Evolutionary conservation across 2,329 filamentous ascomycete species (phyloP).

Genomic region (Penicillium sp.): DNA sequence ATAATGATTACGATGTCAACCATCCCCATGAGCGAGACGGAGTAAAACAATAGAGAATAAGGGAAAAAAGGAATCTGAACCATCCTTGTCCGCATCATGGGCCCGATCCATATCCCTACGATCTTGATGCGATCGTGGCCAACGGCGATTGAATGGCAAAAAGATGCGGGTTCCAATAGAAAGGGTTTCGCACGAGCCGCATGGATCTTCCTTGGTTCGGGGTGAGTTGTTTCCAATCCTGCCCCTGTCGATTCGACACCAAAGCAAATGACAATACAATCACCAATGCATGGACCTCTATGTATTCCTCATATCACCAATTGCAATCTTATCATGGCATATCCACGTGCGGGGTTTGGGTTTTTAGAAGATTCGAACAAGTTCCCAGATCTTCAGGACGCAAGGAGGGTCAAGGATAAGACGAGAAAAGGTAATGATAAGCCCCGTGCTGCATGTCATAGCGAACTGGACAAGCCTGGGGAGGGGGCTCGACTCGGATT

Average conservation of each 20-base stretch:
- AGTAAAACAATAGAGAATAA: neutral
- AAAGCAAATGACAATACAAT: neutral
- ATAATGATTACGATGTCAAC: slow-evolving; percentile 11
- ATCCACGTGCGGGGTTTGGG: slow-evolving; percentile 13
- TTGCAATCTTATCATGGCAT: slow-evolving; percentile 5
- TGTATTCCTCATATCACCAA: neutral
- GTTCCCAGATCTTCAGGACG: slow-evolving; percentile 8
- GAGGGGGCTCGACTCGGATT: neutral
- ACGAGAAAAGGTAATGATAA: slow-evolving; percentile 5
- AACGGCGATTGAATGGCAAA: neutral
- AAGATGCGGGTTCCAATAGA: neutral
- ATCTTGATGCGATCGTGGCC: neutral
- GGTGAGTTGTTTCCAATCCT: neutral
- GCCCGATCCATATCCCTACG: neutral
- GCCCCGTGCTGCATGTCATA: slow-evolving; percentile 26
- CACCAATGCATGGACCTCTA: slow-evolving; percentile 4
- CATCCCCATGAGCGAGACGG: neutral
- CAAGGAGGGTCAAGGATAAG: slow-evolving; percentile 19
- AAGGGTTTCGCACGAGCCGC: slow-evolving; percentile 6
- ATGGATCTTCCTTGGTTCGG: slow-evolving; percentile 5
- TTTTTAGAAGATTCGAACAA: neutral
- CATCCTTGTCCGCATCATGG: neutral
- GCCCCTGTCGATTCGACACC: neutral
- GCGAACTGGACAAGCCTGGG: neutral
- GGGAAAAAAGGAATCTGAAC: too few species aligned